Conservation (phyloP, 2,329 filamentous ascomycete species). For the Cyphellophora attinorum region DNA sequence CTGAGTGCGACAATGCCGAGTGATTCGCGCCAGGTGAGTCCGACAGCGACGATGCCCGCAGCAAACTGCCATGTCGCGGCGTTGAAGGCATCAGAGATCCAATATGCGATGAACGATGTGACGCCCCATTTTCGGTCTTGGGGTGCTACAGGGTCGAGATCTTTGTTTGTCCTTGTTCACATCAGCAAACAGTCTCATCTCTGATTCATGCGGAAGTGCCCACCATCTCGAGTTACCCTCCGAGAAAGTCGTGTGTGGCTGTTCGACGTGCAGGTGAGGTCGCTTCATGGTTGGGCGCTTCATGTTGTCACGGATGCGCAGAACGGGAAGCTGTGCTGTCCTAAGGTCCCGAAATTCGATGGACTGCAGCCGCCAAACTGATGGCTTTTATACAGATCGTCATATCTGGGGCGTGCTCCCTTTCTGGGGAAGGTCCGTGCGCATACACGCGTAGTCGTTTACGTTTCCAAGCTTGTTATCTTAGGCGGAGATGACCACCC, state of each 20-base stretch:
- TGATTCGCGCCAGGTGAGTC: constrained; percentile 45
- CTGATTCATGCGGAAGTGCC: neutral
- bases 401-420: no score
- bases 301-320: no score
- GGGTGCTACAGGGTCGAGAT: constrained; percentile 59
- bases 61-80: constrained; percentile 48
- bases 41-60: constrained; percentile 38
- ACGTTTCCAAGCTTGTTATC: no score
- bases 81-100: constrained; percentile 44
- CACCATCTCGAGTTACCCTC: constrained; percentile 30
- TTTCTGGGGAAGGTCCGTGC: no score
- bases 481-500: no score
- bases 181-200: neutral
- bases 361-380: no score
- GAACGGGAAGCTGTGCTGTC: no score
- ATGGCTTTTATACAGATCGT: no score
- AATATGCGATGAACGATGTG: constrained; percentile 63
- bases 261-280: constrained; percentile 34
- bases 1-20: constrained; percentile 22
- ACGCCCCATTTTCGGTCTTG: constrained; percentile 75
- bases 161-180: constrained; percentile 32
- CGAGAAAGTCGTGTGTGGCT: constrained; percentile 37
- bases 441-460: no score
- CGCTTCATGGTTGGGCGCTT: no score
- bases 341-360: no score